A percentile compares a stretch with the other conserved stretches of the same genome.
Evolutionary conservation across 139 green algal genomes (phyloP).

Genomic region (Micromonas pusilla): DNA sequence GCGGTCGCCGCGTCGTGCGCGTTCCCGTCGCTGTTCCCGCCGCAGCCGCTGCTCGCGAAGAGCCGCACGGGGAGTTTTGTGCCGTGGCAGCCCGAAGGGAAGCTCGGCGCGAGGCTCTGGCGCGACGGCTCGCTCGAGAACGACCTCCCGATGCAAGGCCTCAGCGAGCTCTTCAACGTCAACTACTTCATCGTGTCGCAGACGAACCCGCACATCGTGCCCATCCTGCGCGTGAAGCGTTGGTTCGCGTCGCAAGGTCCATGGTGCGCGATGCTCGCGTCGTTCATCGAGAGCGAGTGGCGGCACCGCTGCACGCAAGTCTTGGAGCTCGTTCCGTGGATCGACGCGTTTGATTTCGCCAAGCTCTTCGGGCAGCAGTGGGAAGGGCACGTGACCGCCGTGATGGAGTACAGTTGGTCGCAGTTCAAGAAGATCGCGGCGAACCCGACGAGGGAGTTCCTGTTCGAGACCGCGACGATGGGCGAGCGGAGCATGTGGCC

Average conservation of each 20-base stretch:
- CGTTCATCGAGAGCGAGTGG: slow-evolving; percentile 42
- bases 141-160: slow-evolving; percentile 44
- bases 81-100: neutral
- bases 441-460: slow-evolving; percentile 27
- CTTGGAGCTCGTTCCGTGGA: slow-evolving; percentile 32
- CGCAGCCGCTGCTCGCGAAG: slow-evolving; percentile 28
- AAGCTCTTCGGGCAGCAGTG: slow-evolving; percentile 48
- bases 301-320: slow-evolving; percentile 47
- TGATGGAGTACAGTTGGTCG: slow-evolving; percentile 41
- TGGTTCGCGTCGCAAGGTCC: slow-evolving; percentile 9
- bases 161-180: slow-evolving; percentile 56
- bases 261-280: slow-evolving; percentile 1
- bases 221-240: slow-evolving; percentile 42
- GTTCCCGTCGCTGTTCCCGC: slow-evolving; percentile 46
- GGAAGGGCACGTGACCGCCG: slow-evolving; percentile 53
- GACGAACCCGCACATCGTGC: slow-evolving; percentile 51
- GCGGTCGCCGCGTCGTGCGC: slow-evolving; percentile 50
- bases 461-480: slow-evolving; percentile 29
- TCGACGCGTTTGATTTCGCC: slow-evolving; percentile 31
- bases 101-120: slow-evolving; percentile 23
- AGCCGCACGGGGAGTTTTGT: slow-evolving; percentile 18
- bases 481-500: slow-evolving; percentile 20
- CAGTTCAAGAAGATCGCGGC: slow-evolving; percentile 27
- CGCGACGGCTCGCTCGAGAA: slow-evolving; percentile 44
- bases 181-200: slow-evolving; percentile 57